Evolutionary conservation across 2,329 filamentous ascomycete species (phyloP).

Genomic region (Colletotrichum noveboracense): DNA sequence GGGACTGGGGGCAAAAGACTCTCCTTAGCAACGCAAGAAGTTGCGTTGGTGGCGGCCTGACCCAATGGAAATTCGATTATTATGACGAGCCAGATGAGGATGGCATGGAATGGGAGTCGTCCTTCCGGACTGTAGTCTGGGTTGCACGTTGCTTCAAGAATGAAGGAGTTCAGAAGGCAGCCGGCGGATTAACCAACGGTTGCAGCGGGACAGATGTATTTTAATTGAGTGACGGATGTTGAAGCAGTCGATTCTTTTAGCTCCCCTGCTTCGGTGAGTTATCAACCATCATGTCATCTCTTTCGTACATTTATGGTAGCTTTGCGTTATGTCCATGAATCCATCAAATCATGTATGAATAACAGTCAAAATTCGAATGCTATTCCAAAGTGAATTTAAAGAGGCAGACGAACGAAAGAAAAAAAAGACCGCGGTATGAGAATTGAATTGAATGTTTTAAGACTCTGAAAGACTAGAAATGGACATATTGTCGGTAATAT

Average conservation of each 20-base stretch:
- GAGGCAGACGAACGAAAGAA: too few species aligned
- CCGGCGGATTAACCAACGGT: neutral
- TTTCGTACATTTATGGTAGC: accelerated
- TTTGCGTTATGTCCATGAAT: neutral
- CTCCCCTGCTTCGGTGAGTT: accelerated
- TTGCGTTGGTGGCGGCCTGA: neutral
- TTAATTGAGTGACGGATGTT: neutral
- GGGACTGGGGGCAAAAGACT: neutral
- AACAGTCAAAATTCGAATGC: neutral
- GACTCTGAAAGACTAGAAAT: neutral
- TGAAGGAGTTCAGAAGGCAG: neutral
- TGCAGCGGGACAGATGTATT: neutral
- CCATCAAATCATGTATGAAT: neutral
- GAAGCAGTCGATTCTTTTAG: neutral
- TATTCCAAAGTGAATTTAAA: neutral
- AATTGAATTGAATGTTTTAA: neutral
- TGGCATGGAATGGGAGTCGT: neutral
- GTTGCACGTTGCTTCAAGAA: neutral
- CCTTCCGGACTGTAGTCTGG: neutral
- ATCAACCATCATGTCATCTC: accelerated
- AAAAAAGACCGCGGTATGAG: neutral
- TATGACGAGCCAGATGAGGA: neutral
- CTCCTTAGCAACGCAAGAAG: neutral
- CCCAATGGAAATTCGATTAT: neutral
- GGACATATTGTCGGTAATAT: neutral